phyloP scores from a whole-genome alignment of 768 basidiomycete species.

The Leucocoprinus sp. region DNA sequence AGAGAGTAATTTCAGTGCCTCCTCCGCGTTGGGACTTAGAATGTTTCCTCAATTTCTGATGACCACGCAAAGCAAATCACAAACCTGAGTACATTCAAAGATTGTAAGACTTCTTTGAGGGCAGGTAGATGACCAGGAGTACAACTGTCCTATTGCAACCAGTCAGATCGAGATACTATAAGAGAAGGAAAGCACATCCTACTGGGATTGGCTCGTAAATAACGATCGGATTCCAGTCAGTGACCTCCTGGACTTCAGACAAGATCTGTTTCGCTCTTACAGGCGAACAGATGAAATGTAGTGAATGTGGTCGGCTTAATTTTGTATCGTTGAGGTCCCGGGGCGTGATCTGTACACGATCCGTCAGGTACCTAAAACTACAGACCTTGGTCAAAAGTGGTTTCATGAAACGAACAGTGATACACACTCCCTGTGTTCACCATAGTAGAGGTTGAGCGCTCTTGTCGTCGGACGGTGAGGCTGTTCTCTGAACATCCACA shows the following conservation, averaged over 20 bases:
- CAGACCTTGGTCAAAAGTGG: constrained; percentile 1
- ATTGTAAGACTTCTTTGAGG: constrained; percentile 48
- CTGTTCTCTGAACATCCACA: constrained; percentile 73
- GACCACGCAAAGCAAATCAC: constrained; percentile 3
- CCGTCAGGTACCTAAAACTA: constrained; percentile 76
- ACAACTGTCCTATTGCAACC: constrained; percentile 54
- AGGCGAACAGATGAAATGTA: constrained; percentile 88
- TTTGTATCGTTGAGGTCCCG: constrained; percentile 51
- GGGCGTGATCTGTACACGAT: constrained; percentile 63
- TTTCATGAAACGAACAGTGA: constrained; percentile 1
- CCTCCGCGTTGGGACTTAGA: constrained; percentile 77
- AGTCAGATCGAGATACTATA: background rate
- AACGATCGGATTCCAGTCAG: constrained; percentile 54
- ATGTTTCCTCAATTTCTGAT: background rate
- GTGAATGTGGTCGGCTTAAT: constrained; percentile 38
- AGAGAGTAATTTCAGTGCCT: constrained; percentile 64
- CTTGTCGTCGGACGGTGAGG: constrained; percentile 52
- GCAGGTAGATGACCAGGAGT: constrained; percentile 71
- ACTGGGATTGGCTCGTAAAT: constrained; percentile 90
- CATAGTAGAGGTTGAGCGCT: constrained; percentile 65
- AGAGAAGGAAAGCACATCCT: background rate
- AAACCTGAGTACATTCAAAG: constrained; percentile 64
- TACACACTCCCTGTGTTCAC: constrained; percentile 61
- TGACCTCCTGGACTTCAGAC: constrained; percentile 45
- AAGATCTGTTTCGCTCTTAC: constrained; percentile 58